Base-by-base conservation (phyloP, 345 rosid species). In the Lenwebbia sp. region DNA sequence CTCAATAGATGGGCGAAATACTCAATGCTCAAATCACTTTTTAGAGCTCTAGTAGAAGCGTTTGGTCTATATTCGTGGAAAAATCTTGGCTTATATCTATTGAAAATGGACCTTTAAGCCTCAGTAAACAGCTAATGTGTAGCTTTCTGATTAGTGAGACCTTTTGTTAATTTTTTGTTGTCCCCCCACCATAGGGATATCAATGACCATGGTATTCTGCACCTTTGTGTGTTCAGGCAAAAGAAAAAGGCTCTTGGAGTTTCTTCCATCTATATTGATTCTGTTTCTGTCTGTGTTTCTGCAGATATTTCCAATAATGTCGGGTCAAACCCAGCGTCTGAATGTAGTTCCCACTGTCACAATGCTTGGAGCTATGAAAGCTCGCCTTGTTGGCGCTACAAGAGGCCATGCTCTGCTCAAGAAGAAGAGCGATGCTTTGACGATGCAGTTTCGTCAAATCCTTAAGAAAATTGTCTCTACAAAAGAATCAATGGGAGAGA, bases 301-400 rank as follows among this genome's bases (percentile, higher is more conserved):
- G 15, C 78, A 84, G 86, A 19, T 50, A 62, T 25, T 82, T 26
- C 30, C 44, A 76, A 84, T 52, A 83, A 87, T 87, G 88, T 74
- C 88, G 4, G 88, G 88, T 53, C 88, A 87, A 76, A 84, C 55
- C 33, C 88, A 87, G 76, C 83, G 88, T 19, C 49, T 87, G 78
- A 87, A 87, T 83, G 88, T 87, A 14, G 88, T 87, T 74, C 88
- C 88, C n/a, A 87, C 88, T 44, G 88, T 87, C 25, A 87, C 88
- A 40, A 87, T 87, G 88, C 88, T 87, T 15, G 88, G 86, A 56
- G 83, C 75, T 41, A 84, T 87, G 88, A 87, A 87, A 81, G 88
- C 88, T 56, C 88, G 88, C 47, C 88, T 87, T 30, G 76, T 87
- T 21, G 88, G 88, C 2, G 88, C 88, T 83, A 87, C 88, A 28